Base-by-base conservation (phyloP, 352 stramenopile species). In the Pythium aristosporum region DNA sequence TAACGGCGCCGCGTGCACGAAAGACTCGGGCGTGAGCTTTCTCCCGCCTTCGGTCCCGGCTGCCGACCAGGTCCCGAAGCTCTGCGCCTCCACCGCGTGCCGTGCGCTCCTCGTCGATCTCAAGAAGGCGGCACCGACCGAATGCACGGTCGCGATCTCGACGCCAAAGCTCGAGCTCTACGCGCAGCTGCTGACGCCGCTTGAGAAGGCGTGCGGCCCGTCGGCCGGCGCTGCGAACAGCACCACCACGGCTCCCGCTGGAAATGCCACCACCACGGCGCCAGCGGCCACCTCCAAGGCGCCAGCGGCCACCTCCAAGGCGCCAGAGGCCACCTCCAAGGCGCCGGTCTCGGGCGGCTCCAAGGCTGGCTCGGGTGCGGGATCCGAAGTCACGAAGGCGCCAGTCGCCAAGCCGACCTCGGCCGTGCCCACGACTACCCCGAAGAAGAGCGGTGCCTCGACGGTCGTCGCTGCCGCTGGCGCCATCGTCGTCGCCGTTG, bases 371-470 rank as follows among this genome's bases (percentile, higher is more conserved):
- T 54, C 59, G 36, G 52, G 49, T 28, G 43, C 50, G 50, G 39
- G 39, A 10, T 11, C 59, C 21, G 49, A 34, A 8, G 57, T 34
- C 15, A 34, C 36, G 34, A 57, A 30, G 21, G 55, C 59, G 11
- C 28, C 44, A 12, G 58, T 49, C 16, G 12, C 43, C 5, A 47
- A 41, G 54, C 30, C 48, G 48, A 36, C 52, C 8, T 16, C 36
- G 32, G n/a, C 32, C n/a, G 50, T 57, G 32, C 50, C 50, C 25
- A 57, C 50, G 25, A 42, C 57, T 46, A 37, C 61, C 20, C 51
- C 61, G 46, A 55, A 23, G 21, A 46, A 55, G 15, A 67, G 61
- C 53, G 43, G 61, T 34, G 61, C 61, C 51, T 51, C 61, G 34
- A 57, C 43, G 1, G 61, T 52, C 18, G 61, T 51, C 18, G 61